Base-by-base conservation (phyloP, 352 stramenopile species). In the Ophiocytium majus region DNA sequence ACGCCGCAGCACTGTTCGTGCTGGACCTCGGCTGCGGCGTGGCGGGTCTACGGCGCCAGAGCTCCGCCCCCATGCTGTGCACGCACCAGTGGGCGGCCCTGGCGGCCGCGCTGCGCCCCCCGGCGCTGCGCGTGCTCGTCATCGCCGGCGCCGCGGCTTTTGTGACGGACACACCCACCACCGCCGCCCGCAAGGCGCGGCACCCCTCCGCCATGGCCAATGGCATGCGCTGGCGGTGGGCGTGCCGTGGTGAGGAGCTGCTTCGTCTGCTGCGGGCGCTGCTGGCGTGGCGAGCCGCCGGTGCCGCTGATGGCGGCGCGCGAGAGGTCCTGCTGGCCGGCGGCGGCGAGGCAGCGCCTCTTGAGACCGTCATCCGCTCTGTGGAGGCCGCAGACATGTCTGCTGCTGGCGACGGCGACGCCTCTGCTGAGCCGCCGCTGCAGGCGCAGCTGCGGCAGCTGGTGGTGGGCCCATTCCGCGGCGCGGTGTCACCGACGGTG, bases 201-300 rank as follows among this genome's bases (percentile, higher is more conserved):
- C 23, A 79, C 75, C 76, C 71, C 1, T 86, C 82, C 10, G 28
- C 76, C 9, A n/a, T n/a, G n/a, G 82, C 82, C 9, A 78, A 50
- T 9, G 37, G 34, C 32, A 9, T 10, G 23, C 28, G 75, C 23
- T 81, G 34, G 23, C 32, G 28, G 1, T 86, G 82, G 82, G n/a
- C 82, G 0, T 86, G 78, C 79, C 82, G 82, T 37, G 82, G 82
- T 28, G 82, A 78, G 0, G 82, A 86, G 79, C 82, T 86, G 50
- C 76, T 86, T 23, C 76, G 82, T 0, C 71, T 86, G 37, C 19
- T 86, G 76, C 35, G 32, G 57, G 79, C 79, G 79, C 75, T 86
- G n/a, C 17, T 86, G 33, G 82, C 82, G 14, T 86, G 82, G 82
- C 82, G 82, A 57, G 28, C 82, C 9, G 37, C 23, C 9, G 49